Evolutionary conservation across 306 rosid genomes (phyloP).

Genomic region (Cicer arietinum): DNA sequence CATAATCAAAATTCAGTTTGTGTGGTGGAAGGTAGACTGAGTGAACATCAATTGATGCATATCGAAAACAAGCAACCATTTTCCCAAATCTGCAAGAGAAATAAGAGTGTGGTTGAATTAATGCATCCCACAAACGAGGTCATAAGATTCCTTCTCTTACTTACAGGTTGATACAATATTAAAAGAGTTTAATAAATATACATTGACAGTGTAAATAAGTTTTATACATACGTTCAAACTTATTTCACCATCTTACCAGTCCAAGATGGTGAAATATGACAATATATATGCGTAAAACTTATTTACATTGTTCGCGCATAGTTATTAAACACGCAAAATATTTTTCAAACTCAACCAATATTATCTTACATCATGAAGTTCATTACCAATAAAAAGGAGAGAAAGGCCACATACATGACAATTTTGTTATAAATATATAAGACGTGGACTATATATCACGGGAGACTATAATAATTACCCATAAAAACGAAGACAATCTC

Average conservation of each 20-base stretch:
- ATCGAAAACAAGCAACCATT: constrained; percentile 98
- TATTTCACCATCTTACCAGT: constrained; percentile 18
- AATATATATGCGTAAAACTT: not conserved
- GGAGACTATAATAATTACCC: constrained; percentile 64
- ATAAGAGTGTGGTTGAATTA: constrained; percentile 26
- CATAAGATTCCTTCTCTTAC: constrained; percentile 33
- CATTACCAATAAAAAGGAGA: constrained; percentile 24
- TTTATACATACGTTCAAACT: not conserved
- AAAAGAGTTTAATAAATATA: constrained; percentile 20
- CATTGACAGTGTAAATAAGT: not conserved
- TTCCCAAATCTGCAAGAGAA: constrained; percentile 72
- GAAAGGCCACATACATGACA: constrained; percentile 26
- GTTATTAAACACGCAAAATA: not conserved
- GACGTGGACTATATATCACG: constrained; percentile 18
- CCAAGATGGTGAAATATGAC: constrained; percentile 3
- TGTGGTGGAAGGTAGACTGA: constrained; percentile 90
- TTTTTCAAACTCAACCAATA: constrained; percentile 21
- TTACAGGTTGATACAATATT: constrained; percentile 27
- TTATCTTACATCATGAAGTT: constrained; percentile 31
- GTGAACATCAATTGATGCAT: constrained; percentile 87
- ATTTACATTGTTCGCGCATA: not conserved
- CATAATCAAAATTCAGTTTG: constrained; percentile 63
- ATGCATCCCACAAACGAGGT: constrained; percentile 35
- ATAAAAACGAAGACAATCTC: constrained; percentile 97
- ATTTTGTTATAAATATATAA: constrained; percentile 1